phyloP scores from a whole-genome alignment of 306 rosid genomes.

The Ormosia semicastrata region DNA sequence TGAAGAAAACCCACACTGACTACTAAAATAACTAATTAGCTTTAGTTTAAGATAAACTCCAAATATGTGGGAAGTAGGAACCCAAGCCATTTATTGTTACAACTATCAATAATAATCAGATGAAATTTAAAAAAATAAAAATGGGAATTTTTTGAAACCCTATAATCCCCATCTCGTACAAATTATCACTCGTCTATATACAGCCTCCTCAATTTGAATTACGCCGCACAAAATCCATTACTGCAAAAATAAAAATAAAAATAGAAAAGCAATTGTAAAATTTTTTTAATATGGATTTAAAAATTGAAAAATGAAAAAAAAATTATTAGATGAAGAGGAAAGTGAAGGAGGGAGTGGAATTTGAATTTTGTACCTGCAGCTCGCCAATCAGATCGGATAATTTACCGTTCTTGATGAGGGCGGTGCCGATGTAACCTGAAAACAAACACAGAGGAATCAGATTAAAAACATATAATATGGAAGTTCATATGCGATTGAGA shows the following conservation, averaged over 20 bases:
- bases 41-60: background rate
- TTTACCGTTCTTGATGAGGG: slow-evolving; percentile 67
- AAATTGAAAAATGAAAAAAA: background rate
- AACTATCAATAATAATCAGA: slow-evolving; percentile 5
- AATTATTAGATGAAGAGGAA: background rate
- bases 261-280: background rate
- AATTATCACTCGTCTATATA: background rate
- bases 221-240: background rate
- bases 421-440: slow-evolving; percentile 76
- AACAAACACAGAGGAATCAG: background rate
- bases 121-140: background rate
- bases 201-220: no score
- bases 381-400: slow-evolving; percentile 75
- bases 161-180: background rate
- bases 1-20: no score
- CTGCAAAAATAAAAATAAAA: background rate
- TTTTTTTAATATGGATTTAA: background rate
- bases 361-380: slow-evolving; percentile 58
- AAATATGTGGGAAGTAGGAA: slow-evolving; percentile 2
- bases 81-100: background rate
- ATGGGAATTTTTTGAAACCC: background rate
- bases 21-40: no score
- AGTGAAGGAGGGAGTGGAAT: slow-evolving; percentile 5
- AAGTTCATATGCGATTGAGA: no score
- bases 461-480: background rate